Percentiles rank a stretch among this genome's conserved stretches.
Conservation (phyloP, 441 rosid species). For the Francoa sonchifolia region DNA sequence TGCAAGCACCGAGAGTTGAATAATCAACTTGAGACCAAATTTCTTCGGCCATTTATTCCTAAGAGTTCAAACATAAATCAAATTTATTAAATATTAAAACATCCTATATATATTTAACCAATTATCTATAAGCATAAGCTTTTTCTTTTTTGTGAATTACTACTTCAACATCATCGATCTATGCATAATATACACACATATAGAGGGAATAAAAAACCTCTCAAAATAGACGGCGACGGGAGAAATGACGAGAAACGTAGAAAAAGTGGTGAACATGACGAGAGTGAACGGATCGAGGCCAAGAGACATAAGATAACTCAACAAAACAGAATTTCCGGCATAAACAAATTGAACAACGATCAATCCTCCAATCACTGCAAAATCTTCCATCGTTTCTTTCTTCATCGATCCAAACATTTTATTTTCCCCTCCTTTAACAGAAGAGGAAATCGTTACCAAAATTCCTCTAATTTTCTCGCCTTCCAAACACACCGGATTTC, state of each 20-base stretch:
- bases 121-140: too few relatives aligned
- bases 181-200: too few relatives aligned
- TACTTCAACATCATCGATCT: too few relatives aligned
- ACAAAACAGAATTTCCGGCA: slow-evolving; percentile 46
- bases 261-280: slow-evolving; percentile 54
- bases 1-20: slow-evolving; percentile 10
- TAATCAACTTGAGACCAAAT: slow-evolving; percentile 9
- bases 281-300: slow-evolving; percentile 59
- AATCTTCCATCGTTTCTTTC: slow-evolving; percentile 37
- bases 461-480: too few relatives aligned
- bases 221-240: slow-evolving; percentile 67
- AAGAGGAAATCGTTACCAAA: too few relatives aligned
- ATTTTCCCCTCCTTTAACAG: too few relatives aligned
- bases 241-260: slow-evolving; percentile 55
- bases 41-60: slow-evolving; percentile 16
- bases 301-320: slow-evolving; percentile 68
- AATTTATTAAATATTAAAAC: background rate
- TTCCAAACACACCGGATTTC: too few relatives aligned
- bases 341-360: slow-evolving; percentile 48
- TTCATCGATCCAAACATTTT: too few relatives aligned
- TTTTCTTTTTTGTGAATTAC: too few relatives aligned
- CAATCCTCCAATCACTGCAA: slow-evolving; percentile 47
- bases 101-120: background rate
- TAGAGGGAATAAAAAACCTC: slow-evolving; percentile 26
- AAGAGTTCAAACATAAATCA: background rate